These are phyloP conservation scores for Pseudocercospora fuligena DNA, from an alignment of 2,329 filamentous ascomycete genomes.

Conservation along the genomic window DNA sequence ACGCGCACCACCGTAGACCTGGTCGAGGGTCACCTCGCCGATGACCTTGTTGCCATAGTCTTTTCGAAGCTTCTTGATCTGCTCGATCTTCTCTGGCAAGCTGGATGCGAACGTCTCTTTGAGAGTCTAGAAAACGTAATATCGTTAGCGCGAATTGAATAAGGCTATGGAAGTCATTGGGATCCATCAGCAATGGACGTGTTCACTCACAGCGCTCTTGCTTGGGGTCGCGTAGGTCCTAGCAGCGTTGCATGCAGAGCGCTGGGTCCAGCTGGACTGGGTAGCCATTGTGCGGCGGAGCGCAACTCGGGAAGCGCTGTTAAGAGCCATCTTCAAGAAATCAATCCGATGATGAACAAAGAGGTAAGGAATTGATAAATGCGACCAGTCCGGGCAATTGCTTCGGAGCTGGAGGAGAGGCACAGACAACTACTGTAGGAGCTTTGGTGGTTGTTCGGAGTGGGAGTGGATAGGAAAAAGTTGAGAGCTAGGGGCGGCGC, in stretches of 20 bases:
- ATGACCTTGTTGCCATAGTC: slow-evolving; percentile 94
- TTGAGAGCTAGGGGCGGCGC: background rate
- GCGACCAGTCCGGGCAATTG: slow-evolving; percentile 14
- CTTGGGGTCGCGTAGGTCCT: slow-evolving; percentile 93
- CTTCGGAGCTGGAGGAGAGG: slow-evolving; percentile 10
- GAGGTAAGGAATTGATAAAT: slow-evolving; percentile 16
- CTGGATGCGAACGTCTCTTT: slow-evolving; percentile 98
- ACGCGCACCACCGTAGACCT: slow-evolving; percentile 98
- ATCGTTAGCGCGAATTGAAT: slow-evolving; percentile 10
- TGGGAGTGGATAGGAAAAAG: background rate
- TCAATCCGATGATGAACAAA: slow-evolving; percentile 25
- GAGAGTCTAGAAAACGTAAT: slow-evolving; percentile 68
- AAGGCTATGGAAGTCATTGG: background rate
- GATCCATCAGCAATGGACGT: background rate
- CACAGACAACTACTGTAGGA: slow-evolving; percentile 2
- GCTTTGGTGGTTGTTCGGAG: background rate
- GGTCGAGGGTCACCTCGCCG: slow-evolving; percentile 97
- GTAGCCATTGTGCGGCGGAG: slow-evolving; percentile 76
- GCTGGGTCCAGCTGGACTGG: slow-evolving; percentile 62
- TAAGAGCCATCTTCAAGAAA: slow-evolving; percentile 38
- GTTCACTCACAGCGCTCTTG: slow-evolving; percentile 76
- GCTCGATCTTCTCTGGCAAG: slow-evolving; percentile 94
- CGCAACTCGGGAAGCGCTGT: slow-evolving; percentile 64
- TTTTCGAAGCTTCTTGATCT: slow-evolving; percentile 99
- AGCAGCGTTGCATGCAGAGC: slow-evolving; percentile 76